Evolutionary conservation across 371 early-diverging fungal species (phyloP), one percentile per base, ranked within the genome.

Genomic region (Rhizomucor pusillus): DNA sequence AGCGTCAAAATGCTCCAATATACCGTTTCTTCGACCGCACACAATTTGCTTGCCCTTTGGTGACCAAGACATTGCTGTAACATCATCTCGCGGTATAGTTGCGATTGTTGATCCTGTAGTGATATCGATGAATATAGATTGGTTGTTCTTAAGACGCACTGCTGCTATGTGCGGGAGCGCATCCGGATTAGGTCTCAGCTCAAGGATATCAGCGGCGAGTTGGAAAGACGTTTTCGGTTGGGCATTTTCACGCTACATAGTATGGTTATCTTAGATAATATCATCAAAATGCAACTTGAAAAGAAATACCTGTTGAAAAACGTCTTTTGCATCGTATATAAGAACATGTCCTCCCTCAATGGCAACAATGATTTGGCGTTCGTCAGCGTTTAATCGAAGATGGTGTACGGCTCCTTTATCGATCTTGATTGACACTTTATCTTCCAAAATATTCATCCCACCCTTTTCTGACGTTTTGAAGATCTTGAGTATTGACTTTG

Each of bases 31-130:
- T n/a, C 53, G 63, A 35, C 82, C 82, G 39, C 73, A 72, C 1
- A 71, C 69, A 43, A 81, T 55, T 45, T 81, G 82, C 36, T 76
- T 79, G 57, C 82, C 82, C 52, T 77, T 81, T 19, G 69, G 79
- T 13, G 79, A 79, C 82, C 82, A 81, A 43, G 76, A 79, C 6
- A 78, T 58, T 35, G 75, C 71, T 19, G 75, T 63, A 7, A 62
- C 29, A 45, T 60, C 59, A 12, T 59, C 47, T 14, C 54, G 29
- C 9, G 71, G 63, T 2, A 78, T 41, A 1, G 52, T 47, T 1
- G 59, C 52, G 0, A 34, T 29, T 0, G 45, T 65, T 5, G 48
- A 35, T 13, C 73, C 75, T 19, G 51, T 64, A 3, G 29, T 52
- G n/a, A 59, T 29, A 48, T 66, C 52, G 18, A 76, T 53, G 12